phyloP scores from a whole-genome alignment of 805 yeast species.

The Zygoascus biomembranicola region DNA sequence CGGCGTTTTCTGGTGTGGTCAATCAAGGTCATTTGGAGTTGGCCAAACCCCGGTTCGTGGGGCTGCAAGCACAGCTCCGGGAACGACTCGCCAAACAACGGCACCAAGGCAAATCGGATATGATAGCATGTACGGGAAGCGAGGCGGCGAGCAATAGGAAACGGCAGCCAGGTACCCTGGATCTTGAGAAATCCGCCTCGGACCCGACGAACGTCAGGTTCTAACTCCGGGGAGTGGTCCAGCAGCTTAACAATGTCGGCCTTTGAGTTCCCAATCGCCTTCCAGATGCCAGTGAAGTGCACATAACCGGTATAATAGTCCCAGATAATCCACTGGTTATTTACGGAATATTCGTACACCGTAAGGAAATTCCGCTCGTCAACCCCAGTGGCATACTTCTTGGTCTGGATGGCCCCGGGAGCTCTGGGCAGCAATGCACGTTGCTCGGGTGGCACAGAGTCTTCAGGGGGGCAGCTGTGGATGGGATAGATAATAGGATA shows the following conservation, averaged over 20 bases:
- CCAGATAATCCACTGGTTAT: constrained; percentile 76
- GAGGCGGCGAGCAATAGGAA: constrained; percentile 52
- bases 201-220: constrained; percentile 57
- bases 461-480: constrained; percentile 1
- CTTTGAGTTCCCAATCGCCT: constrained; percentile 57
- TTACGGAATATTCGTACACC: constrained; percentile 63
- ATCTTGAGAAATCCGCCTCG: constrained; percentile 88
- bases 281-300: constrained; percentile 85
- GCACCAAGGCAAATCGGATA: constrained; percentile 66
- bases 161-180: constrained; percentile 92
- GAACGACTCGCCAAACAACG: constrained; percentile 69
- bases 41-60: constrained; percentile 55
- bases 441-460: background rate
- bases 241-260: constrained; percentile 70
- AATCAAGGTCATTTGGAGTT: constrained; percentile 33
- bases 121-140: constrained; percentile 72
- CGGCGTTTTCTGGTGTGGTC: constrained; percentile 16
- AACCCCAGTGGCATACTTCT: constrained; percentile 56
- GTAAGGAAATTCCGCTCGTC: constrained; percentile 63
- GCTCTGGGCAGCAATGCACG: background rate
- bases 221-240: constrained; percentile 55
- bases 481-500: background rate
- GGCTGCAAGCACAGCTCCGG: constrained; percentile 54
- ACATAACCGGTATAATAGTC: constrained; percentile 78
- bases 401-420: constrained; percentile 3